Evolutionary conservation across 108 stramenopile genomes (phyloP).

Genomic region (Schizochytrium sp.): DNA sequence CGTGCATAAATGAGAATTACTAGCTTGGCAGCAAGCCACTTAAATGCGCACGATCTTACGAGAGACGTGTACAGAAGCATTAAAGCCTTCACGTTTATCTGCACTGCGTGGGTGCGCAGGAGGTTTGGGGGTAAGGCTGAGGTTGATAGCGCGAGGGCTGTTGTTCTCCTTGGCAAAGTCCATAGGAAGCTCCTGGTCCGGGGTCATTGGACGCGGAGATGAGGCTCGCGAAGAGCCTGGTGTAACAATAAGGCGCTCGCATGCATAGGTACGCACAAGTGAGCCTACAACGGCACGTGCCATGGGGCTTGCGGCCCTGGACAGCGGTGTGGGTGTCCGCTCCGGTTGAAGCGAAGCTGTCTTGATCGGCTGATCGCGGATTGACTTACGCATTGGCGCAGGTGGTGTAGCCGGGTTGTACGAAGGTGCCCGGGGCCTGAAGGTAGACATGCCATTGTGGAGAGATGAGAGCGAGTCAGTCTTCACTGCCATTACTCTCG

Average conservation of each 20-base stretch:
- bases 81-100: neutral
- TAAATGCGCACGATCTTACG: constrained; percentile 19
- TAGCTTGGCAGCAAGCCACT: neutral
- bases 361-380: neutral
- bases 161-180: no score
- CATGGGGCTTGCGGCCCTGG: neutral
- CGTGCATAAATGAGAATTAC: neutral
- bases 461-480: neutral
- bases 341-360: neutral
- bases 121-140: neutral
- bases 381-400: constrained; percentile 25
- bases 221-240: no score
- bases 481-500: neutral
- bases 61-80: constrained; percentile 33
- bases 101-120: constrained; percentile 6
- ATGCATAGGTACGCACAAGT: neutral
- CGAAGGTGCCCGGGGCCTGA: neutral
- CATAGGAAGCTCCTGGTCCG: no score
- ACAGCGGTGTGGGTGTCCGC: neutral
- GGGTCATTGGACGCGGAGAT: no score
- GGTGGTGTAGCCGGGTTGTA: constrained; percentile 4
- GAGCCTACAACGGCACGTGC: neutral
- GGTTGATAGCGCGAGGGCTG: no score
- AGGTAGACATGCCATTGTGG: neutral
- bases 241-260: neutral